Conservation (phyloP, 2,329 filamentous ascomycete species). For the Epichloe sylvatica region DNA sequence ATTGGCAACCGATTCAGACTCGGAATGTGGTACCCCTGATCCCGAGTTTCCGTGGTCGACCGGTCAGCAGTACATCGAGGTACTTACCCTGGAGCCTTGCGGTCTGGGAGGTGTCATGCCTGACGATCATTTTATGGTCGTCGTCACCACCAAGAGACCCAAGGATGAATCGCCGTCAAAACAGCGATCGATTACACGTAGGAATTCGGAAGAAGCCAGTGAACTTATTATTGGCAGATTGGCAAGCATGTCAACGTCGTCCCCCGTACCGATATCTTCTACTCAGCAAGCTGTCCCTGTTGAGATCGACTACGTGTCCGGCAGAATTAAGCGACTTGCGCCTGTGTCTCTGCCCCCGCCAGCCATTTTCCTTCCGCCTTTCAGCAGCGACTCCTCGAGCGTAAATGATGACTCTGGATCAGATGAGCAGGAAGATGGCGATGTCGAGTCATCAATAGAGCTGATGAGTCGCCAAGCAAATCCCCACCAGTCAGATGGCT, state of each 20-base stretch:
- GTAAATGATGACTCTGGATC: conserved; percentile 16
- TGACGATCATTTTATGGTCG: conserved; percentile 49
- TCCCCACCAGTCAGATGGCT: conserved; percentile 27
- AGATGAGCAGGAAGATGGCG: conserved; percentile 15
- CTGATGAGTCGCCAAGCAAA: conserved; percentile 21
- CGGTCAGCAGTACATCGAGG: conserved; percentile 23
- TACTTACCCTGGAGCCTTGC: conserved; percentile 36
- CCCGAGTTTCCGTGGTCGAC: conserved; percentile 34
- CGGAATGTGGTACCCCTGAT: conserved; percentile 25
- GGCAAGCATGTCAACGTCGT: conserved; percentile 27
- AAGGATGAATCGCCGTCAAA: conserved; percentile 7
- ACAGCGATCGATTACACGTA: neutral
- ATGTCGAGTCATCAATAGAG: conserved; percentile 16
- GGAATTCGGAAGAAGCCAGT: conserved; percentile 17
- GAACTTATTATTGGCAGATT: conserved; percentile 29
- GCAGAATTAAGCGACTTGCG: conserved; percentile 27
- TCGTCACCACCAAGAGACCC: conserved; percentile 36
- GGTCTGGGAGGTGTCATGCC: conserved; percentile 46
- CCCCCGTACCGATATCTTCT: conserved; percentile 13
- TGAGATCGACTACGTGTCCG: conserved; percentile 32
- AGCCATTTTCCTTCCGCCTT: conserved; percentile 35
- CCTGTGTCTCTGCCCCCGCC: conserved; percentile 39
- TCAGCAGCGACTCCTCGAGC: conserved; percentile 27
- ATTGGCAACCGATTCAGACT: conserved; percentile 21
- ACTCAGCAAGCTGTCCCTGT: conserved; percentile 12